Evolutionary conservation across 1,284 basidiomycete species (phyloP), one percentile per base, ranked within the genome.

Genomic region (Heliocybe sulcata): DNA sequence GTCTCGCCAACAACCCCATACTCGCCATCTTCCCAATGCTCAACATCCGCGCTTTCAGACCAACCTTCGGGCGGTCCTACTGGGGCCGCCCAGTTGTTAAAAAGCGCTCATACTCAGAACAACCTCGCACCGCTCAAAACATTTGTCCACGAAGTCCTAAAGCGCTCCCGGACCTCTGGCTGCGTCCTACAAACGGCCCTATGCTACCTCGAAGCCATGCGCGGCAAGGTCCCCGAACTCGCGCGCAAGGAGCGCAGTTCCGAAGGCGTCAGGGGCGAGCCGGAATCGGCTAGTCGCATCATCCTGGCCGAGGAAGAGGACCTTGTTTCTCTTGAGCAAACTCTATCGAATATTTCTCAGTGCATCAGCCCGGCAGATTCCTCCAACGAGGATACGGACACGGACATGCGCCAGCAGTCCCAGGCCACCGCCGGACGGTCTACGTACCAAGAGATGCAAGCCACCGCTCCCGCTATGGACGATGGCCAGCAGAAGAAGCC

Each of bases 101-200:
- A 56, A 23, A 60, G 59, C 53, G 58, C 61, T 50, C 51, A 45
- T 19, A 59, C 59, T 3, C 59, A 56, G 16, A 68, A 63, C 59
- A 73, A 76, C 52, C 65, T 80, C 25, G 69, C 81, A 6, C 82
- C 85, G 10, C 78, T 90, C 60, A 83, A 79, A 61, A 74, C 77
- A 3, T 90, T 90, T 59, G 85, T 91, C 16, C 85, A 88, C 65
- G 86, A 91, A 66, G 86, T 90, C 8, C 75, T 90, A 25, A 76
- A 83, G 52, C 82, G 87, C 25, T 90, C 87, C 16, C 77, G 84
- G 53, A 90, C 87, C 0, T 88, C 88, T 10, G 85, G 83, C 20
- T 80, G 75, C 48, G 85, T 90, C 14, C 74, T 91, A 4, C 87
- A 91, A 65, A 87, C 87, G 0, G 89, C 87, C 0, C 70, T 91